phyloP scores from a whole-genome alignment of 2,329 filamentous ascomycete species.

The Xylaria sp. region DNA sequence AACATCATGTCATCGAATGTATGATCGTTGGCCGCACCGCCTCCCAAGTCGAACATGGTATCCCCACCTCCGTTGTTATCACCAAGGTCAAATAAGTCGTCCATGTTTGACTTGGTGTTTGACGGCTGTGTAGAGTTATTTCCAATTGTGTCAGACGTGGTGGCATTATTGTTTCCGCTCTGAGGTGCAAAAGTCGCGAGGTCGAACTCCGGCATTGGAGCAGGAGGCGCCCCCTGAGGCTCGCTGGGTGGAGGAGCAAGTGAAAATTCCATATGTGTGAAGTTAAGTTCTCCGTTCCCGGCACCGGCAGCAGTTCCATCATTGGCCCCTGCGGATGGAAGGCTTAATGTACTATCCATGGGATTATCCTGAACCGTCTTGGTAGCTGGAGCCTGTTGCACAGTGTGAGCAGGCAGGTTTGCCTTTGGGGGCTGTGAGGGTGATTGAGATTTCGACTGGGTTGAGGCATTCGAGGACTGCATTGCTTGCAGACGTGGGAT shows the following conservation, averaged over 20 bases:
- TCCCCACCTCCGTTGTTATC: constrained; percentile 50
- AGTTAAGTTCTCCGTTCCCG: constrained; percentile 57
- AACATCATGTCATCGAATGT: constrained; percentile 64
- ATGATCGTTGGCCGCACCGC: constrained; percentile 52
- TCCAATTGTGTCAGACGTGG: constrained; percentile 29
- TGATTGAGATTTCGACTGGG: constrained; percentile 39
- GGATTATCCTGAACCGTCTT: constrained; percentile 43
- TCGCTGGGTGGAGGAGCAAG: constrained; percentile 57
- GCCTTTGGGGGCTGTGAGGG: constrained; percentile 30
- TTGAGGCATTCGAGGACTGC: constrained; percentile 39
- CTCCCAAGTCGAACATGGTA: constrained; percentile 55
- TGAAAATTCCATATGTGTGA: constrained; percentile 68
- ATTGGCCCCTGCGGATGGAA: constrained; percentile 32
- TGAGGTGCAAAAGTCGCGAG: constrained; percentile 56
- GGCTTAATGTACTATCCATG: constrained; percentile 37
- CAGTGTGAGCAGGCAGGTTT: constrained; percentile 30
- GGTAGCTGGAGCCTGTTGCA: constrained; percentile 37
- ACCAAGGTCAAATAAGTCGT: constrained; percentile 61
- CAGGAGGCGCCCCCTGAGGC: constrained; percentile 47
- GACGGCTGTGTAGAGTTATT: constrained; percentile 24
- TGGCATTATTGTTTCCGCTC: constrained; percentile 24
- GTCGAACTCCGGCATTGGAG: constrained; percentile 58
- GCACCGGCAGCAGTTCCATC: constrained; percentile 33
- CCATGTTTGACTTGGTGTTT: constrained; percentile 50
- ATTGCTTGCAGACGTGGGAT: constrained; percentile 43